A percentile compares a stretch with the other conserved stretches of the same genome.
These are phyloP conservation scores for Euphrasia arctica DNA, from an alignment of 305 asterid genomes.

Conservation along the genomic window DNA sequence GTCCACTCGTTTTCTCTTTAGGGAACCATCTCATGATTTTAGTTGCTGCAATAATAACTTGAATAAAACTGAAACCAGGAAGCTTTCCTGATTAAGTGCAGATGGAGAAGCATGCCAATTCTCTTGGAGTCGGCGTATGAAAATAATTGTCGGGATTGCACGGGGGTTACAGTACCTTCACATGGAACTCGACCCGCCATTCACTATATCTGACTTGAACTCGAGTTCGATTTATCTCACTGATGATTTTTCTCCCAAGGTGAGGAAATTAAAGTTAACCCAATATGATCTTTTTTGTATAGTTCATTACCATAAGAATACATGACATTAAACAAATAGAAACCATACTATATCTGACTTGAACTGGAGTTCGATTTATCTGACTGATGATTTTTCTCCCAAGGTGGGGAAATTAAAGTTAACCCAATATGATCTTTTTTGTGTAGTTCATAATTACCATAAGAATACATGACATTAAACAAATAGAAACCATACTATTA, in stretches of 20 bases:
- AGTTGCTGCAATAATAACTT: constrained; percentile 14
- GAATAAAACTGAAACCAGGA: constrained; percentile 23
- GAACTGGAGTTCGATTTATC: constrained; percentile 76
- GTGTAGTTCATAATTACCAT: neutral
- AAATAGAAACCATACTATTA: too few relatives aligned
- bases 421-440: too few relatives aligned
- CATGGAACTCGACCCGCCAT: constrained; percentile 74
- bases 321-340: too few relatives aligned
- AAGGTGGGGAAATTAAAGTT: constrained; percentile 44
- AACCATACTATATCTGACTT: constrained; percentile 43
- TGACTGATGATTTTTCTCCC: constrained; percentile 47
- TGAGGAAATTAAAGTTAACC: constrained; percentile 27
- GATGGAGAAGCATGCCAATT: constrained; percentile 94
- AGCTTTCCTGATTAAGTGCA: constrained; percentile 29
- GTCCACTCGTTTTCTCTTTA: neutral
- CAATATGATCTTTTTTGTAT: neutral
- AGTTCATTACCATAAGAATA: neutral
- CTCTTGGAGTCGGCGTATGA: constrained; percentile 97
- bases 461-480: too few relatives aligned
- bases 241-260: constrained; percentile 97
- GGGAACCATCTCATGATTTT: neutral
- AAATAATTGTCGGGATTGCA: constrained; percentile 79
- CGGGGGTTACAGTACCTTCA: constrained; percentile 83
- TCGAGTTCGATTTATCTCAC: constrained; percentile 86
- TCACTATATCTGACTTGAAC: constrained; percentile 78